Evolutionary conservation across 116 monocot species (phyloP).

Genomic region (Papilionanthe hybrid): DNA sequence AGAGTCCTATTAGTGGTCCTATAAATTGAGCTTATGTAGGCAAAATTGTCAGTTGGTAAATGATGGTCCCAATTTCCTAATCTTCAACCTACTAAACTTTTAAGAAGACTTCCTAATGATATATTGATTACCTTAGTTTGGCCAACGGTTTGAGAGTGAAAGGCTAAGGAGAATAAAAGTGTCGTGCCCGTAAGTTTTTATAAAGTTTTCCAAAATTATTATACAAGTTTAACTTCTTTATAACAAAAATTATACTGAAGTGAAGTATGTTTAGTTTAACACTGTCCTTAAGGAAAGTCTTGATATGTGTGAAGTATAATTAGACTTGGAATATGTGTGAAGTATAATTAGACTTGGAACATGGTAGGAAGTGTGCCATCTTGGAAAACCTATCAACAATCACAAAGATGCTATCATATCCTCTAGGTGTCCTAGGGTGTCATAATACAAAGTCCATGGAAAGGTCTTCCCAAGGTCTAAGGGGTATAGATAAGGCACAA

Average conservation of each 20-base stretch:
- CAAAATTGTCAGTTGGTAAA: neutral
- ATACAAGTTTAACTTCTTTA: too few species aligned
- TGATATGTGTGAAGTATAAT: too few species aligned
- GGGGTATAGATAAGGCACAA: neutral
- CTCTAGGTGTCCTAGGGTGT: neutral
- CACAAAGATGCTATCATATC: neutral
- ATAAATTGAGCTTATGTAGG: neutral
- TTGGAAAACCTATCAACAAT: neutral
- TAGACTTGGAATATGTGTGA: too few species aligned
- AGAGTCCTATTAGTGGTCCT: neutral
- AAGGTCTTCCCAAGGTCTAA: neutral
- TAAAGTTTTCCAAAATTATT: too few species aligned
- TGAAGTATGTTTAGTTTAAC: neutral
- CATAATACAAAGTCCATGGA: neutral
- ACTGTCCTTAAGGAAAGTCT: neutral
- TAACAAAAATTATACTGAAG: too few species aligned
- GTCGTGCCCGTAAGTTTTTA: neutral
- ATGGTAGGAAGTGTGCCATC: neutral
- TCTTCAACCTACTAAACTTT: too few species aligned
- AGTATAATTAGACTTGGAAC: neutral
- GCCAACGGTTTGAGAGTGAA: neutral
- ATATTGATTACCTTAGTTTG: neutral
- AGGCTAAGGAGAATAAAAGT: neutral
- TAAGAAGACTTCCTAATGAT: neutral
- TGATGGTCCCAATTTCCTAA: neutral